These are phyloP conservation scores for Plectosphaerella sp. DNA, from an alignment of 2,329 filamentous ascomycete species.

Conservation along the genomic window DNA sequence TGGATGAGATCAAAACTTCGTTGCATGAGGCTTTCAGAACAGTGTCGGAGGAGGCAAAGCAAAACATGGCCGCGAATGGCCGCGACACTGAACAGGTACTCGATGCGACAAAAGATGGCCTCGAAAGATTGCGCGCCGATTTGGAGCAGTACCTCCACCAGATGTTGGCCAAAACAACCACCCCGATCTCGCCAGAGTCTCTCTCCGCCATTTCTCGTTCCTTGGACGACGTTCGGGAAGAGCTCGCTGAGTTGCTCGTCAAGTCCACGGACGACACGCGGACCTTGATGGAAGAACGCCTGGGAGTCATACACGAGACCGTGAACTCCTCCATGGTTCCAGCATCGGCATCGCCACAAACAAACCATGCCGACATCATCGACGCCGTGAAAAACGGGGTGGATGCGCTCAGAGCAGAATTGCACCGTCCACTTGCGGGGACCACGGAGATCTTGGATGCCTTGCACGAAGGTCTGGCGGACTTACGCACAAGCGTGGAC, in stretches of 20 bases:
- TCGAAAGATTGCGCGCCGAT: conserved; percentile 74
- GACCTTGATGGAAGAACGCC: conserved; percentile 74
- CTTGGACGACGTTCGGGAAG: conserved; percentile 62
- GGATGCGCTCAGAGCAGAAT: conserved; percentile 69
- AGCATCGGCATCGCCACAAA: conserved; percentile 39
- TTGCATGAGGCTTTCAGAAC: conserved; percentile 56
- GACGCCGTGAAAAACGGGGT: conserved; percentile 68
- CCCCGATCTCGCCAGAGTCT: not conserved
- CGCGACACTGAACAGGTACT: conserved; percentile 84
- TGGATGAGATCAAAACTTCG: conserved; percentile 61
- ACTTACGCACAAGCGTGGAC: conserved; percentile 73
- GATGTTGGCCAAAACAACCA: not conserved
- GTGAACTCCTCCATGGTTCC: conserved; percentile 67
- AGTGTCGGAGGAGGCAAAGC: conserved; percentile 62
- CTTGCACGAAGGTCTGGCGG: conserved; percentile 80
- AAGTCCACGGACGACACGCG: conserved; percentile 46
- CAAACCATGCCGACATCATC: conserved; percentile 61
- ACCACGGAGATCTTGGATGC: conserved; percentile 87
- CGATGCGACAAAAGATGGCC: conserved; percentile 80
- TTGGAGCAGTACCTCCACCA: conserved; percentile 71
- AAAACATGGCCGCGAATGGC: conserved; percentile 74
- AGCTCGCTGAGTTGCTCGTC: conserved; percentile 59
- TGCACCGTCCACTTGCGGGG: conserved; percentile 62
- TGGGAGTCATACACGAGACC: conserved; percentile 75
- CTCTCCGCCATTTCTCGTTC: conserved; percentile 14